Evolutionary conservation across 805 yeast species (phyloP).

Genomic region (Schizosaccharomyces osmophilus): DNA sequence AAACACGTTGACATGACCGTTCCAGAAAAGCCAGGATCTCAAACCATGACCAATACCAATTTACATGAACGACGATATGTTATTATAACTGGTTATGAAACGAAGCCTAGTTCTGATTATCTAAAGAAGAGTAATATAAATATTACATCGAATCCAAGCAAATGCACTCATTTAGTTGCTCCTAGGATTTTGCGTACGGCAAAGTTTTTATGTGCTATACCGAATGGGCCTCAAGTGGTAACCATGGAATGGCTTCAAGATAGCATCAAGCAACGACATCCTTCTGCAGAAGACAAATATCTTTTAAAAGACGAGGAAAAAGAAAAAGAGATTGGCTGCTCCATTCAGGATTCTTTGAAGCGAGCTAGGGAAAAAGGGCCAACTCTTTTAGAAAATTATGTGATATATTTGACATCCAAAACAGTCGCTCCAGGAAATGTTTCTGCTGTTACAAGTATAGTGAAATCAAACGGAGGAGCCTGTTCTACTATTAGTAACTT

Average conservation of each 20-base stretch:
- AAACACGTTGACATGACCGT: neutral
- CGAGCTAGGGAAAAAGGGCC: constrained; percentile 8
- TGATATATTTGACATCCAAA: constrained; percentile 30
- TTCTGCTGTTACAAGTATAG: constrained; percentile 23
- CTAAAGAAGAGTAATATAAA: constrained; percentile 29
- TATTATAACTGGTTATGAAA: constrained; percentile 8
- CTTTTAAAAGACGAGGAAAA: constrained; percentile 10
- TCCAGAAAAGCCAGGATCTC: neutral
- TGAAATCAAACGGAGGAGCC: constrained; percentile 34
- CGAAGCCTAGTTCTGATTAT: neutral
- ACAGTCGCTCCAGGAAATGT: constrained; percentile 37
- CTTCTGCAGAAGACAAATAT: constrained; percentile 10
- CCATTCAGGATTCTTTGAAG: constrained; percentile 7
- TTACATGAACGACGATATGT: constrained; percentile 2
- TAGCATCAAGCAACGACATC: constrained; percentile 4
- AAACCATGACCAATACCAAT: constrained; percentile 2
- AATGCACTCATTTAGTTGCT: constrained; percentile 32
- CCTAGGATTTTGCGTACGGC: constrained; percentile 70
- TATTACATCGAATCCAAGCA: constrained; percentile 17
- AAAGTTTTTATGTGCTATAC: constrained; percentile 51
- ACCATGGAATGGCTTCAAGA: constrained; percentile 9
- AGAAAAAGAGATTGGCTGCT: constrained; percentile 12
- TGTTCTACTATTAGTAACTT: constrained; percentile 7
- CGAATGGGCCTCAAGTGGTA: constrained; percentile 19
- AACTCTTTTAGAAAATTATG: constrained; percentile 23